A percentile compares a stretch with the other conserved stretches of the same genome.
Conservation (phyloP, 495 filamentous ascomycete species). For the Hypoxylon subgilvum region DNA sequence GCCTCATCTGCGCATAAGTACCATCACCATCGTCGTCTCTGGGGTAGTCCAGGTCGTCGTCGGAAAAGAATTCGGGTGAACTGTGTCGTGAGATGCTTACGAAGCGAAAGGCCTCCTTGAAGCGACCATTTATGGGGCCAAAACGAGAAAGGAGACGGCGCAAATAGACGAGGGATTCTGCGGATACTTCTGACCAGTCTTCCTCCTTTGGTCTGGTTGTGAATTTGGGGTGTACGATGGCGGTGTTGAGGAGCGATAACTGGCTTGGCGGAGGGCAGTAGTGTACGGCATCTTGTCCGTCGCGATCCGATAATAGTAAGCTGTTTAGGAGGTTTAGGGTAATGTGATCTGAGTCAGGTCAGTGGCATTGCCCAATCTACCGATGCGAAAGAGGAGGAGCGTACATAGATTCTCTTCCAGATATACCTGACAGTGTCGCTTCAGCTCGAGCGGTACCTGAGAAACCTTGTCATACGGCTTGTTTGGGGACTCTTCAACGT, state of each 20-base stretch:
- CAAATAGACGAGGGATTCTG: slow-evolving; percentile 49
- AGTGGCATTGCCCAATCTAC: neutral
- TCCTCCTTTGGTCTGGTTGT: slow-evolving; percentile 55
- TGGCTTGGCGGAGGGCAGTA: slow-evolving; percentile 61
- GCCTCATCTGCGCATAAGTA: slow-evolving; percentile 60
- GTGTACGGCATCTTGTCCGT: slow-evolving; percentile 45
- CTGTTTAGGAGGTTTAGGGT: slow-evolving; percentile 72
- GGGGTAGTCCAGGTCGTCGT: slow-evolving; percentile 33
- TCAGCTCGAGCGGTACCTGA: slow-evolving; percentile 65
- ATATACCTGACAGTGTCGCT: slow-evolving; percentile 70
- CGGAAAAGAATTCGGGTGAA: slow-evolving; percentile 24
- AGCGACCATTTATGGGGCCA: slow-evolving; percentile 52
- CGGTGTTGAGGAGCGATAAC: slow-evolving; percentile 69
- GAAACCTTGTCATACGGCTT: slow-evolving; percentile 58
- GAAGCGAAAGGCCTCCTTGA: slow-evolving; percentile 44
- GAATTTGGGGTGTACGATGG: slow-evolving; percentile 72
- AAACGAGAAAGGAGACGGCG: slow-evolving; percentile 46
- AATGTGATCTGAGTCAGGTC: slow-evolving; percentile 60
- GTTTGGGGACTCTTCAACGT: slow-evolving; percentile 3
- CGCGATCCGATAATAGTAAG: slow-evolving; percentile 57
- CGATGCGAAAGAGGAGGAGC: slow-evolving; percentile 16
- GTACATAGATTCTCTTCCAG: slow-evolving; percentile 77
- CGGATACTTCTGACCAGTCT: slow-evolving; percentile 44
- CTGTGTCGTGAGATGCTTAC: slow-evolving; percentile 5
- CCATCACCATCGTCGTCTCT: slow-evolving; percentile 50